Percentiles rank a stretch among this genome's conserved stretches.
These are phyloP conservation scores for Solanum sparsipilum DNA, from an alignment of 257 asterid genomes.

Conservation along the genomic window DNA sequence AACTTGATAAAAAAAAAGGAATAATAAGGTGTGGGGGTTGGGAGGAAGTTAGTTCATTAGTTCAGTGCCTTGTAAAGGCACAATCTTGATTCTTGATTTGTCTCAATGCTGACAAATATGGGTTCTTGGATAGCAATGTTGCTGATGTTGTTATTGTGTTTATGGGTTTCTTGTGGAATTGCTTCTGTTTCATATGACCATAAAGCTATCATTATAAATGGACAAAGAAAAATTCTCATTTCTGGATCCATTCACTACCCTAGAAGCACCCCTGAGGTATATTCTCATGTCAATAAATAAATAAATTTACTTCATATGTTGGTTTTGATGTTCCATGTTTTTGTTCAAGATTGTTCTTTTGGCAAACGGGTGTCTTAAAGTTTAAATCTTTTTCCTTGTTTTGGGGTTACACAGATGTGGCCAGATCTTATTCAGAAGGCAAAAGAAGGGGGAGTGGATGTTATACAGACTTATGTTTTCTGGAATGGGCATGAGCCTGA, in stretches of 20 bases:
- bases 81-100: neutral
- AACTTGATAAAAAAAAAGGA: neutral
- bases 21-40: neutral
- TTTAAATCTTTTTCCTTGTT: conserved; percentile 1
- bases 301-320: neutral
- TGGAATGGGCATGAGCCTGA: conserved; percentile 99
- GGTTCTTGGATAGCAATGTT: conserved; percentile 7
- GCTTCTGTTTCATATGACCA: conserved; percentile 67
- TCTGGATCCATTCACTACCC: conserved; percentile 96
- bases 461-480: conserved; percentile 87
- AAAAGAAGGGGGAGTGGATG: conserved; percentile 92
- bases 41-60: neutral
- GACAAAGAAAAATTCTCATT: conserved; percentile 56
- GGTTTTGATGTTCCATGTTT: neutral
- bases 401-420: conserved; percentile 72
- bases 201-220: conserved; percentile 57
- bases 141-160: conserved; percentile 16
- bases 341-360: neutral
- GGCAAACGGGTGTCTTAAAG: neutral
- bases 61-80: conserved; percentile 3
- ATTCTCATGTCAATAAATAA: neutral
- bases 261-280: conserved; percentile 92
- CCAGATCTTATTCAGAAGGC: conserved; percentile 94
- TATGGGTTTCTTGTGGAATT: conserved; percentile 10
- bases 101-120: neutral